Conservation (phyloP, 2,329 filamentous ascomycete genomes). For the Cercospora nicotianae region DNA sequence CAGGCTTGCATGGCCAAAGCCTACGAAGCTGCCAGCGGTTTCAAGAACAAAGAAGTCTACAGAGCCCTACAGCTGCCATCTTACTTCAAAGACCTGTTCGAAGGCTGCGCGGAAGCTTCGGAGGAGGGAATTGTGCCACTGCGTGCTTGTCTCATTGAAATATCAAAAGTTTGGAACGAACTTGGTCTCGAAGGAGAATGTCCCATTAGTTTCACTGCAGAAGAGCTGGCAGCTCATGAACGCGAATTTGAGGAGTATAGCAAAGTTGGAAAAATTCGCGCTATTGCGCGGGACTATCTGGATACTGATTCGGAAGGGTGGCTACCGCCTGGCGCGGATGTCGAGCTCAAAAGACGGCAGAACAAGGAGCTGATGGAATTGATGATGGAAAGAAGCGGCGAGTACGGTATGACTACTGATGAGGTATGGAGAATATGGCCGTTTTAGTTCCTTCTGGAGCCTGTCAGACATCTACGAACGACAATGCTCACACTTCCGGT, state of each 20-base stretch:
- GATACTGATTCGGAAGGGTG: constrained; percentile 17
- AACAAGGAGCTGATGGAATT: not conserved
- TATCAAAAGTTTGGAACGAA: constrained; percentile 11
- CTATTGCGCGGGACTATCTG: constrained; percentile 7
- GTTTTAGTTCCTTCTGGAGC: not conserved
- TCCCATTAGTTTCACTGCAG: constrained; percentile 7
- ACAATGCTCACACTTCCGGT: no score
- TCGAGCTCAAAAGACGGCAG: not conserved
- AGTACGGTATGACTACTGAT: not conserved
- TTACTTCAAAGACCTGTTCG: constrained; percentile 15
- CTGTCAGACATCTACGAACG: no score
- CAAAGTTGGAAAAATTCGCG: not conserved
- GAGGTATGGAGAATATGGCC: not conserved
- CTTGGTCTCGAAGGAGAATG: not conserved
- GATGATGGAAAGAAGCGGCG: not conserved
- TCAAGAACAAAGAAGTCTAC: constrained; percentile 16
- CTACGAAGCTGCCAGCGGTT: constrained; percentile 14
- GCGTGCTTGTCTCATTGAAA: constrained; percentile 12
- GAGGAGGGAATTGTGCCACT: constrained; percentile 15
- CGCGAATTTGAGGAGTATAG: constrained; percentile 13
- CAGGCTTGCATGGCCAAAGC: constrained; percentile 12
- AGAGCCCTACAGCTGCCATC: constrained; percentile 5
- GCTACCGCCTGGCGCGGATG: constrained; percentile 9
- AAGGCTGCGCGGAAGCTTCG: constrained; percentile 10
- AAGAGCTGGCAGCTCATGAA: constrained; percentile 5